Percentiles rank a stretch among this genome's conserved stretches.
These are phyloP conservation scores for Aspergillus persii DNA, from an alignment of 2,329 filamentous ascomycete species.

Conservation along the genomic window DNA sequence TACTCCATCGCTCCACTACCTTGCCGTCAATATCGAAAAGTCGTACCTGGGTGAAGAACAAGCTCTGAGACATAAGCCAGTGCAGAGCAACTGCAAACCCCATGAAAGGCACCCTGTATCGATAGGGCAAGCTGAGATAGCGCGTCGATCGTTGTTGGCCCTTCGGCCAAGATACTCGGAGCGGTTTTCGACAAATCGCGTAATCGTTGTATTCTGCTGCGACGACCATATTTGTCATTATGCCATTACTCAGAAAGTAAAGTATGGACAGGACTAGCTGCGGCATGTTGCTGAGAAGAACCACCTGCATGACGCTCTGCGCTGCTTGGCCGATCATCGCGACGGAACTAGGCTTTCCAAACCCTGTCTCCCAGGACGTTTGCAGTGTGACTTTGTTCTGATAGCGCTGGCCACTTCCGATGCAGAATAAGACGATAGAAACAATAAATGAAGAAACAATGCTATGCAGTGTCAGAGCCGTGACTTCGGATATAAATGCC, in stretches of 20 bases:
- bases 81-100: constrained; percentile 38
- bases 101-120: constrained; percentile 32
- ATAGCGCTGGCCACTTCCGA: not conserved
- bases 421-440: not conserved
- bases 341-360: not conserved
- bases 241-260: constrained; percentile 36
- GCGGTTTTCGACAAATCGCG: constrained; percentile 34
- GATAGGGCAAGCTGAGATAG: constrained; percentile 44
- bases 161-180: constrained; percentile 45
- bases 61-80: constrained; percentile 48
- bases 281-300: constrained; percentile 29
- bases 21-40: constrained; percentile 14
- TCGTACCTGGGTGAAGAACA: constrained; percentile 41
- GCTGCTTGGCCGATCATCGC: not conserved
- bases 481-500: too few relatives aligned
- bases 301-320: not conserved
- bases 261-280: constrained; percentile 34
- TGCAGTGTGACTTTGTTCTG: not conserved
- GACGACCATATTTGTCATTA: constrained; percentile 47
- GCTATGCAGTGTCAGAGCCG: not conserved
- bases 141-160: constrained; percentile 46
- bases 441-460: not conserved
- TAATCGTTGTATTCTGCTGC: constrained; percentile 50
- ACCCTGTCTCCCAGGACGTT: not conserved
- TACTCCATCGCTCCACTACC: not conserved